Percentiles rank a stretch among this genome's conserved stretches.
Conservation (phyloP, 139 green algal species). For the Chlorokybus atmophyticus region DNA sequence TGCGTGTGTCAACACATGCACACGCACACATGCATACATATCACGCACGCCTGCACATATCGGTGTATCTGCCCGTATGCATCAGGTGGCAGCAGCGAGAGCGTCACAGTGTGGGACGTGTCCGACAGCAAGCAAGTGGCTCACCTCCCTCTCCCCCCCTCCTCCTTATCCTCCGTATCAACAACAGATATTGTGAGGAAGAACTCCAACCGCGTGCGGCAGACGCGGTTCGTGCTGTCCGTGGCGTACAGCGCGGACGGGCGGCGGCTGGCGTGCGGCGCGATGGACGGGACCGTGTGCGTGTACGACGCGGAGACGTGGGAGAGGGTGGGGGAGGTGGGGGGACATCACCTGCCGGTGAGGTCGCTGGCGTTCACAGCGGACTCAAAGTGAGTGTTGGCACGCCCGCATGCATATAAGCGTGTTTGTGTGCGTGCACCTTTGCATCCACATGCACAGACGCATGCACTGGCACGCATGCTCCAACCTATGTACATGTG, state of each 20-base stretch:
- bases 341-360: conserved; percentile 77
- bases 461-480: too few species aligned
- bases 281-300: conserved; percentile 58
- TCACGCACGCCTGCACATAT: too few species aligned
- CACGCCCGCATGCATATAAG: too few species aligned
- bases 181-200: too few species aligned
- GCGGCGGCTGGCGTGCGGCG: conserved; percentile 45
- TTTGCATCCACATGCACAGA: too few species aligned
- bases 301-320: conserved; percentile 50
- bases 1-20: too few species aligned
- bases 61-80: too few species aligned
- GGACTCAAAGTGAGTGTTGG: conserved; percentile 13
- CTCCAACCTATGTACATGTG: too few species aligned
- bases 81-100: background rate
- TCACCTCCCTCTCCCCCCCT: conserved; percentile 3
- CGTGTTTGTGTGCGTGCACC: too few species aligned
- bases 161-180: too few species aligned
- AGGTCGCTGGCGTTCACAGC: conserved; percentile 61
- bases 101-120: background rate
- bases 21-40: too few species aligned
- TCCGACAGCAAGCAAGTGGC: background rate
- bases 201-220: conserved; percentile 1
- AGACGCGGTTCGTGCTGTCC: conserved; percentile 54
- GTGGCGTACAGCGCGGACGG: conserved; percentile 58
- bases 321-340: conserved; percentile 46